Percentiles rank a stretch among this genome's conserved stretches.
phyloP scores from a whole-genome alignment of 345 rosid genomes.

The Rhodamnia rubescens region DNA sequence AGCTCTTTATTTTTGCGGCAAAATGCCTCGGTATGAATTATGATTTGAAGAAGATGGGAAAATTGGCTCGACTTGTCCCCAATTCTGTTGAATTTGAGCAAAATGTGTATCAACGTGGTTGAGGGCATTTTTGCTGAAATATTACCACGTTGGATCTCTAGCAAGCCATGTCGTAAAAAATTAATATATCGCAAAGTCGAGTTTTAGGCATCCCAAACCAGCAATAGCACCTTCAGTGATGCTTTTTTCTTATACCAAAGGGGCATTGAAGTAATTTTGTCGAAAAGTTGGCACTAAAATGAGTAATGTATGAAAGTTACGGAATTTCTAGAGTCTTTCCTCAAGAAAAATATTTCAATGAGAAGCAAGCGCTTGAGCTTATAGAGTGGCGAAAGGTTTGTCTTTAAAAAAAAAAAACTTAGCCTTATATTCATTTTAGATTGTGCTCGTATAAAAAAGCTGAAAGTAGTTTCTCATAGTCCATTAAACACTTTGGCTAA shows the following conservation, averaged over 20 bases:
- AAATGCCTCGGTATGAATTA: background rate
- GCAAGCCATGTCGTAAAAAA: background rate
- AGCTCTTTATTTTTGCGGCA: background rate
- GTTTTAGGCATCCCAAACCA: background rate
- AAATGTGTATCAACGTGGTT: background rate
- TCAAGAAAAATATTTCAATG: constrained; percentile 53
- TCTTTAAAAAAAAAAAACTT: background rate
- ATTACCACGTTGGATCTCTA: background rate
- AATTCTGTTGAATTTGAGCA: background rate
- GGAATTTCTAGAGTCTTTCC: background rate
- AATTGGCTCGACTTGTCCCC: background rate
- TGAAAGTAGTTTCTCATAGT: constrained; percentile 10
- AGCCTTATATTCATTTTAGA: background rate
- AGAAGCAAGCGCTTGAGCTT: constrained; percentile 71
- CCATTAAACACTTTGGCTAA: constrained; percentile 84
- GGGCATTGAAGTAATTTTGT: background rate
- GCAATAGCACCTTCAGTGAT: background rate
- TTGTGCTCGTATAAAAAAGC: background rate
- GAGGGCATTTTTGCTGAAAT: background rate
- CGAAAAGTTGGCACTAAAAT: background rate
- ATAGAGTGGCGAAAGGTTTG: constrained; percentile 78
- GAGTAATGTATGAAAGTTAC: background rate
- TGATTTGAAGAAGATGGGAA: background rate
- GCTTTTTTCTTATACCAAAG: background rate
- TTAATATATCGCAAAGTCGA: too few relatives aligned